phyloP scores from a whole-genome alignment of 805 yeast species.

The Wickerhamiella azymoides region DNA sequence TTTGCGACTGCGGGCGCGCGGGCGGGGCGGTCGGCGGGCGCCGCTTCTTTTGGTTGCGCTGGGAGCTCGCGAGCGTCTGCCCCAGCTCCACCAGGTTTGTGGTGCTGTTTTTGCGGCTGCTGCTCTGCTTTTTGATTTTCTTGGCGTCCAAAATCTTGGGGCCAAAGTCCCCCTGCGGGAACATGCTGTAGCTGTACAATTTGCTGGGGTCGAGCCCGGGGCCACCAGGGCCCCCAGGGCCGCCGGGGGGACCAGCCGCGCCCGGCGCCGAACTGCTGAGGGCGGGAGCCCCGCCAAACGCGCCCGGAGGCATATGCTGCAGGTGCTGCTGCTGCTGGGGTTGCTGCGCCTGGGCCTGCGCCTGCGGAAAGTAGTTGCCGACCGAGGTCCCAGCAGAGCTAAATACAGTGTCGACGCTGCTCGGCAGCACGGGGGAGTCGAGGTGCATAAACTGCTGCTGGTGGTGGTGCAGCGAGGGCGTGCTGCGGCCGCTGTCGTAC shows the following conservation, averaged over 20 bases:
- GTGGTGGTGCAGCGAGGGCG: constrained; percentile 1
- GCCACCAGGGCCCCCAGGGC: too few relatives aligned
- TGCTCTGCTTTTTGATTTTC: neutral
- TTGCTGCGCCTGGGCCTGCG: neutral
- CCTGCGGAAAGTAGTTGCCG: neutral
- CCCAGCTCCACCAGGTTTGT: constrained; percentile 1
- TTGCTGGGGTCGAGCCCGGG: constrained; percentile 1
- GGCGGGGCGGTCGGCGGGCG: neutral
- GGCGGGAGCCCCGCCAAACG: neutral
- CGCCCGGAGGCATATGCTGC: neutral
- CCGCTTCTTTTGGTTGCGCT: neutral
- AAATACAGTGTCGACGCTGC: constrained; percentile 1
- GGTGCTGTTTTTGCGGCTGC: neutral
- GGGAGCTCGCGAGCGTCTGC: neutral
- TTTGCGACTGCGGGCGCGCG: neutral
- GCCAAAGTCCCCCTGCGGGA: neutral
- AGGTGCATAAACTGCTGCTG: neutral
- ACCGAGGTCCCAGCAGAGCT: neutral
- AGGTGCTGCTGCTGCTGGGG: neutral
- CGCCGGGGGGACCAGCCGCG: too few relatives aligned
- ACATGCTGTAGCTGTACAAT: constrained; percentile 1
- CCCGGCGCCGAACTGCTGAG: neutral
- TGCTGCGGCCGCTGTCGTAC: constrained; percentile 6
- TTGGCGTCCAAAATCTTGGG: constrained; percentile 7
- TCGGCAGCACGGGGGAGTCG: neutral